phyloP scores from a whole-genome alignment of 2,329 filamentous ascomycete species.

The Microcyclospora pomicola region DNA sequence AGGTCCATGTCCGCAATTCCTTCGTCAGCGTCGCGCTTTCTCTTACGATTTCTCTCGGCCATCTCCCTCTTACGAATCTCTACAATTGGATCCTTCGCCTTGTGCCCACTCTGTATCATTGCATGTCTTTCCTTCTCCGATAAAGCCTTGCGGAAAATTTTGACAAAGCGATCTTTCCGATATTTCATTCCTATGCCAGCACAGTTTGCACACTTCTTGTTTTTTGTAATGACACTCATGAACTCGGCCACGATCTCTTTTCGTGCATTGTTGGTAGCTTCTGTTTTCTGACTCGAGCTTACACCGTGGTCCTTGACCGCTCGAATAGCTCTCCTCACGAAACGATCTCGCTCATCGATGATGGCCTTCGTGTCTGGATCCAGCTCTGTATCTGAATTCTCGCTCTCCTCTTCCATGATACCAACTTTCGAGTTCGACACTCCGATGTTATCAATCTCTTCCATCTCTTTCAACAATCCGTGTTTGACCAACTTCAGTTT shows the following conservation, averaged over 20 bases:
- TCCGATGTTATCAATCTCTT: constrained; percentile 33
- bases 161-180: constrained; percentile 80
- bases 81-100: constrained; percentile 55
- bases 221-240: constrained; percentile 54
- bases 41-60: constrained; percentile 25
- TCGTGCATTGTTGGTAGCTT: constrained; percentile 65
- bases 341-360: constrained; percentile 46
- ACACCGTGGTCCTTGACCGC: constrained; percentile 37
- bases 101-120: constrained; percentile 59
- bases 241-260: constrained; percentile 69
- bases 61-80: constrained; percentile 36
- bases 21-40: constrained; percentile 47
- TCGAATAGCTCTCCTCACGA: constrained; percentile 59
- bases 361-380: constrained; percentile 44
- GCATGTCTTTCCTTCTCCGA: constrained; percentile 59
- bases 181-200: constrained; percentile 63
- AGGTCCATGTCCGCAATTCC: constrained; percentile 53
- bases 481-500: constrained; percentile 76
- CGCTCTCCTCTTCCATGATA: constrained; percentile 19
- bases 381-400: constrained; percentile 31
- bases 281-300: constrained; percentile 54
- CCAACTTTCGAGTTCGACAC: constrained; percentile 13
- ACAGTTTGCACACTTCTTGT: constrained; percentile 56
- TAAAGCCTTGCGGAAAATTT: constrained; percentile 80
- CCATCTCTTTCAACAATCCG: constrained; percentile 60